Base-by-base conservation (phyloP, 192 early-diverging fungal species). In the Umbelopsis sp. region DNA sequence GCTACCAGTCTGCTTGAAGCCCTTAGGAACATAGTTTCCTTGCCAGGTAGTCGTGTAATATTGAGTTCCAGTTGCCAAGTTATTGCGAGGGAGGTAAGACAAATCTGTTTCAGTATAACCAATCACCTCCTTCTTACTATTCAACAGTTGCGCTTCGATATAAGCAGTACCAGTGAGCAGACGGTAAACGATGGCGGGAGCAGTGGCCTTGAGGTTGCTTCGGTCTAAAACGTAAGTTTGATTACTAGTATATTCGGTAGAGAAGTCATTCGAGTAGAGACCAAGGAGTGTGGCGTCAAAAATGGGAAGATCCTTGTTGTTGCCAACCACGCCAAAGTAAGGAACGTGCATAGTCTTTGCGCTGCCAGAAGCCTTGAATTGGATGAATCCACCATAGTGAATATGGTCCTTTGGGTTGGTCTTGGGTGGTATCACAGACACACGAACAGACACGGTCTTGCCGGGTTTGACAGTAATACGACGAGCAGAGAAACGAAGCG, bases 371-470 rank as follows among this genome's bases (percentile, higher is more conserved):
- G 85, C 73, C 8, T 68, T 66, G 38, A 81, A 65, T 24, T 74
- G 44, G n/a, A 86, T 52, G 20, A 59, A 86, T 2, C 85, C 85
- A 71, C 83, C 81, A 69, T 83, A 86, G 6, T 74, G 59, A 44
- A 78, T 78, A 59, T 78, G 77, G 11, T 78, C 69, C 65, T 59
- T 53, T 41, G 72, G 69, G 25, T 74, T 73, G 24, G 72, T 74
- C 38, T 74, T 70, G 51, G 77, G 77, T 49, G 77, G 77, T 3
- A 68, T 49, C 17, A 74, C 77, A n/a, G 71, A 71, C 2, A 78
- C 72, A 10, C 31, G 47, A 3, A 78, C 65, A 9, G 59, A 71
- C 2, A 51, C 51, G 21, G 62, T 51, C 65, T 70, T 67, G 26
- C 77, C 72, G 16, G 77, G 45, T 22, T 43, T 26, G 17, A 78